Conservation (phyloP, 176 grass and related monocot species). For the Hordeum marinum region DNA sequence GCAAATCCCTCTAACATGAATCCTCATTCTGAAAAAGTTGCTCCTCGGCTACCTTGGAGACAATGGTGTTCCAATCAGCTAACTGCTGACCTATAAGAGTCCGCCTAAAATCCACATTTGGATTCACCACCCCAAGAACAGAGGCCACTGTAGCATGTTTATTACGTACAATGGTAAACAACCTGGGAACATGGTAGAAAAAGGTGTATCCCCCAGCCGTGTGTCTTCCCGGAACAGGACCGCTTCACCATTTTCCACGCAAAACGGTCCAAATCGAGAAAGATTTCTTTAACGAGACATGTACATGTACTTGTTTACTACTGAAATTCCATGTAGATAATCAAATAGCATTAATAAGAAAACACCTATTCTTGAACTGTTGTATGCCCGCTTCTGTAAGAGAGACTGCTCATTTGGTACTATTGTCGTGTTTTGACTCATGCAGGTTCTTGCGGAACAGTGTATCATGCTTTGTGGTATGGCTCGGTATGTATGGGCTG, state of each 20-base stretch:
- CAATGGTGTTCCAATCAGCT: too few relatives aligned
- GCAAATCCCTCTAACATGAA: too few relatives aligned
- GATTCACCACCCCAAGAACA: too few relatives aligned
- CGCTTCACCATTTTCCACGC: neutral
- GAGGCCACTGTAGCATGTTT: too few relatives aligned
- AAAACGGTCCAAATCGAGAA: neutral
- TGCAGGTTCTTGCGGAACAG: constrained; percentile 89
- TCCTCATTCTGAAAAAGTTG: too few relatives aligned
- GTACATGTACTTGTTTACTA: neutral
- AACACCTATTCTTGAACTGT: neutral
- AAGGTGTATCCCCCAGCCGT: neutral
- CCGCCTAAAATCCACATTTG: too few relatives aligned
- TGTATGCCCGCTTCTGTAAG: neutral
- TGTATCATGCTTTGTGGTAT: constrained; percentile 94
- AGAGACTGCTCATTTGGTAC: neutral
- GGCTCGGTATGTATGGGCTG: constrained; percentile 68
- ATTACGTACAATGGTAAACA: too few relatives aligned
- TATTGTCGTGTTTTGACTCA: constrained; percentile 16
- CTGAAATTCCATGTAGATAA: neutral
- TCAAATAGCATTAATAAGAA: neutral
- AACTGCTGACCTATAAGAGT: too few relatives aligned
- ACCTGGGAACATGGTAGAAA: too few relatives aligned
- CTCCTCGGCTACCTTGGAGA: too few relatives aligned
- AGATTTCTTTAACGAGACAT: neutral
- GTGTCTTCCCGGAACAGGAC: neutral